Evolutionary conservation across 495 filamentous ascomycete genomes (phyloP).

Genomic region (Tetracladium marchalianum): DNA sequence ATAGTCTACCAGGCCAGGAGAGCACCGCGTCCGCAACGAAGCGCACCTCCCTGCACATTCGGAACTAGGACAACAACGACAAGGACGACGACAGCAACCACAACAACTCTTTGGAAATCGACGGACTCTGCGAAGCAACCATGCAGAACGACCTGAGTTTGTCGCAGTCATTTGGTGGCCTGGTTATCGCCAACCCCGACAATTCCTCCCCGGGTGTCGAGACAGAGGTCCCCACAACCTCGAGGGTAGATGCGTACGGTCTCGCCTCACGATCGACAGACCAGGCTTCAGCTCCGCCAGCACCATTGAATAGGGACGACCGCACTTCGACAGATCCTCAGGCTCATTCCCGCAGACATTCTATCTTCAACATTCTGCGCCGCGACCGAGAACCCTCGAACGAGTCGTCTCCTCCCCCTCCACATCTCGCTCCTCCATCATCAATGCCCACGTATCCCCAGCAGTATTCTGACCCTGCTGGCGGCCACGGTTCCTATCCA

Average conservation of each 20-base stretch:
- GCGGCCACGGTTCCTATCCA: conserved; percentile 8
- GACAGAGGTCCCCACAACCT: conserved; percentile 24
- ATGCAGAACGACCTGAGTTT: conserved; percentile 94
- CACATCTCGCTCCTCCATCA: conserved; percentile 4
- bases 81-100: too few relatives aligned
- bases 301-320: conserved; percentile 11
- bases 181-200: conserved; percentile 97
- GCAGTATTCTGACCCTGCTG: conserved; percentile 9
- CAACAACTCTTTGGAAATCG: too few relatives aligned
- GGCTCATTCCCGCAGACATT: conserved; percentile 18
- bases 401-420: conserved; percentile 5
- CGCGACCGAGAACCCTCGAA: conserved; percentile 11
- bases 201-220: conserved; percentile 54
- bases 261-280: conserved; percentile 15
- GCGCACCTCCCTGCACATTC: too few relatives aligned
- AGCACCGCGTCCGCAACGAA: too few relatives aligned
- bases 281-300: neutral
- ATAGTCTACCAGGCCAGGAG: too few relatives aligned
- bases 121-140: neutral
- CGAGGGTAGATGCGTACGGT: conserved; percentile 22
- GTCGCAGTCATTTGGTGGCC: conserved; percentile 82
- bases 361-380: conserved; percentile 22
- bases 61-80: too few relatives aligned
- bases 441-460: too few relatives aligned
- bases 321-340: conserved; percentile 79